Evolutionary conservation across 1,284 basidiomycete species (phyloP).

Genomic region (Malassezia furfur): DNA sequence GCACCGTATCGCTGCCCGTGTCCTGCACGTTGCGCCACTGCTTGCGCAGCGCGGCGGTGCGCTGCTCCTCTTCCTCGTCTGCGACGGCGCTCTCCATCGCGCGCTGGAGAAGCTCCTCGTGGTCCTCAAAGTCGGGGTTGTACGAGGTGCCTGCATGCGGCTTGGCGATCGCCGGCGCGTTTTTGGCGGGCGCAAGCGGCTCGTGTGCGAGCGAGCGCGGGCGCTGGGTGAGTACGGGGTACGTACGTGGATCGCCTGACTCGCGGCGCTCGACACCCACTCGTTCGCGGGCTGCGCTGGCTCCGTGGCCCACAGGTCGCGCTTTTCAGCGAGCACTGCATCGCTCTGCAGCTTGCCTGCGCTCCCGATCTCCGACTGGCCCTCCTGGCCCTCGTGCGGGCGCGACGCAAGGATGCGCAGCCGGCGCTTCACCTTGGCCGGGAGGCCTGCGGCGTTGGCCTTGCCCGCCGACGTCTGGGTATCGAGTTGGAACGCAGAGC

Average conservation of each 20-base stretch:
- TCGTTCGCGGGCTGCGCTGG: neutral
- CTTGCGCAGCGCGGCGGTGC: constrained; percentile 17
- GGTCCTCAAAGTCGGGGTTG: constrained; percentile 71
- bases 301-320: constrained; percentile 9
- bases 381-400: constrained; percentile 13
- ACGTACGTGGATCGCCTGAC: neutral
- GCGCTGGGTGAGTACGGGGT: neutral
- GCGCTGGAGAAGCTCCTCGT: constrained; percentile 63
- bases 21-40: constrained; percentile 10
- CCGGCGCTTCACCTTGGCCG: constrained; percentile 24
- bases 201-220: constrained; percentile 7
- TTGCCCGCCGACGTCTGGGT: constrained; percentile 13
- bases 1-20: constrained; percentile 11
- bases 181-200: neutral
- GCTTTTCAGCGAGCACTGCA: constrained; percentile 10
- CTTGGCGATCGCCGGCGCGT: constrained; percentile 57
- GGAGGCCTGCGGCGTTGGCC: constrained; percentile 20
- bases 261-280: constrained; percentile 4
- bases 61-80: constrained; percentile 55
- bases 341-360: constrained; percentile 17
- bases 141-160: constrained; percentile 88
- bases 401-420: constrained; percentile 19
- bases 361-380: constrained; percentile 4
- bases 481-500: constrained; percentile 48
- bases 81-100: constrained; percentile 63